Conservation (phyloP, 306 rosid species). For the Psophocarpus tetragonolobus region DNA sequence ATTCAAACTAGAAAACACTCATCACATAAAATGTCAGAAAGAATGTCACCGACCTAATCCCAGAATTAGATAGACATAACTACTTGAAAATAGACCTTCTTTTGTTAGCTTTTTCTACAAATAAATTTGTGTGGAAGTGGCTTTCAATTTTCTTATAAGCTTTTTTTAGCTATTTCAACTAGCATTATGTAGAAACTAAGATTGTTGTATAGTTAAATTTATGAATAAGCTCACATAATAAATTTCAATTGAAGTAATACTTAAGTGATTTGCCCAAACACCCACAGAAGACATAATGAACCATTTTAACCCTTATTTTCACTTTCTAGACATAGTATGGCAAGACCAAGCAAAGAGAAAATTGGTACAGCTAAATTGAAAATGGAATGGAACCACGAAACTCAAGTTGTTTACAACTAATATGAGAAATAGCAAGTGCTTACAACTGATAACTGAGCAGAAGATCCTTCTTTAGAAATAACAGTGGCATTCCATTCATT, state of each 20-base stretch:
- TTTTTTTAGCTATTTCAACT: background rate
- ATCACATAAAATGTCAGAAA: background rate
- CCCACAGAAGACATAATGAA: conserved; percentile 1
- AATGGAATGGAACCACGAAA: background rate
- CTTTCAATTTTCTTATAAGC: background rate
- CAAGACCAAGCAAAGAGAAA: conserved; percentile 1
- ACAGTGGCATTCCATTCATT: conserved; percentile 66
- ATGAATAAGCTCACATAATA: background rate
- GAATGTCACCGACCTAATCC: background rate
- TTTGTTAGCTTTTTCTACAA: background rate
- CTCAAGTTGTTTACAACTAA: background rate
- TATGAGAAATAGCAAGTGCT: conserved; percentile 27
- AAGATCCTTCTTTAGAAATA: conserved; percentile 68
- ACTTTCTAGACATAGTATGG: background rate
- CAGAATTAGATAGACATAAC: background rate
- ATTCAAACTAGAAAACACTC: conserved; percentile 9
- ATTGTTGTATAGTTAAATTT: background rate
- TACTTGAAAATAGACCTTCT: background rate
- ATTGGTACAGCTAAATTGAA: background rate
- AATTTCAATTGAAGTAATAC: background rate
- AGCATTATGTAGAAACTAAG: background rate
- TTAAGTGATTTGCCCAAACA: background rate
- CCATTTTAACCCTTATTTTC: background rate
- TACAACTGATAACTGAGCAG: conserved; percentile 68
- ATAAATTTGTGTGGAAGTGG: background rate